Evolutionary conservation across 768 basidiomycete genomes (phyloP).

Genomic region (Termitomyces sp.): DNA sequence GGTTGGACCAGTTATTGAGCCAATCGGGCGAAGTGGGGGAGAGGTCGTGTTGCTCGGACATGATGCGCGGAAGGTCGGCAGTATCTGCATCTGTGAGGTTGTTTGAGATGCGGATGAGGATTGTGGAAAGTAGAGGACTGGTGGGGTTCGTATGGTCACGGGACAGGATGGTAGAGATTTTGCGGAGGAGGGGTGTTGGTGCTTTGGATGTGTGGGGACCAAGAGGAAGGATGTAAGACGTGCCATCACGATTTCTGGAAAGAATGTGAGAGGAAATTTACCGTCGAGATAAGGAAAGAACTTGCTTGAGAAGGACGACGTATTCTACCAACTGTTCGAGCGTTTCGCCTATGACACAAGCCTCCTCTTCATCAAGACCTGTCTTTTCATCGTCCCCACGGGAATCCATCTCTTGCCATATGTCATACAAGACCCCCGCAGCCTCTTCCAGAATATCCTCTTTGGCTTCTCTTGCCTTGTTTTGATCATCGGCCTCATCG

Average conservation of each 20-base stretch:
- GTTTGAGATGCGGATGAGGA: slow-evolving; percentile 62
- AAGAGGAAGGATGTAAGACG: slow-evolving; percentile 48
- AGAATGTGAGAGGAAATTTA: background rate
- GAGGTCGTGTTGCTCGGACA: slow-evolving; percentile 66
- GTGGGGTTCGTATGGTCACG: slow-evolving; percentile 58
- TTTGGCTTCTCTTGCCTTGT: slow-evolving; percentile 30
- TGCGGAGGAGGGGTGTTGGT: slow-evolving; percentile 59
- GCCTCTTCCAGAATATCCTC: slow-evolving; percentile 68
- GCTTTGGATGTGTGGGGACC: slow-evolving; percentile 46
- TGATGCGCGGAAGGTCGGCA: slow-evolving; percentile 53
- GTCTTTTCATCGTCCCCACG: slow-evolving; percentile 48
- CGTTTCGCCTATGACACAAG: slow-evolving; percentile 58
- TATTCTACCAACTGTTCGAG: slow-evolving; percentile 57
- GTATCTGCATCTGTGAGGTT: slow-evolving; percentile 70
- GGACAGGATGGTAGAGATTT: slow-evolving; percentile 58
- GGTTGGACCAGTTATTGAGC: slow-evolving; percentile 61
- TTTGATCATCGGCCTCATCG: slow-evolving; percentile 26
- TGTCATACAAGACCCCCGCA: slow-evolving; percentile 65
- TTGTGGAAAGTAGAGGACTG: slow-evolving; percentile 58
- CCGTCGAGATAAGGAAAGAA: slow-evolving; percentile 6
- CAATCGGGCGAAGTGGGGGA: slow-evolving; percentile 71
- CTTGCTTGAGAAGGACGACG: slow-evolving; percentile 56
- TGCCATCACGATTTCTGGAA: slow-evolving; percentile 38
- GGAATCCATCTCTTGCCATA: slow-evolving; percentile 69
- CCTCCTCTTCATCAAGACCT: slow-evolving; percentile 64